Base-by-base conservation (phyloP, 164 flowering plant genomes). In the Paratinospora sagittata region DNA sequence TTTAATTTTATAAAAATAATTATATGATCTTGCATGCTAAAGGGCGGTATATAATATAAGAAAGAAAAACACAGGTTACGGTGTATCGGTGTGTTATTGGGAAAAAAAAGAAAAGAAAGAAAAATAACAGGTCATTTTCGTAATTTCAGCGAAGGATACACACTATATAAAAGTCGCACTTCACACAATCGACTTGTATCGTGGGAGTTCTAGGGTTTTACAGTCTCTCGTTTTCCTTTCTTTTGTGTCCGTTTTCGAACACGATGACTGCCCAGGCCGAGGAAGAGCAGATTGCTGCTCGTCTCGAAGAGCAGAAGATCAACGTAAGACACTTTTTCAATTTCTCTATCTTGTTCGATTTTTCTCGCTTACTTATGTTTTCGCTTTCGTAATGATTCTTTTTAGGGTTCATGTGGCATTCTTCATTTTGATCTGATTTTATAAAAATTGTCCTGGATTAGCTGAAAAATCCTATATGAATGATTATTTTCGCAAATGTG, bases 261-360 rank as follows among this genome's bases (percentile, higher is more conserved):
- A 47, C 69, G 81, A 84, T 84, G 87, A 85, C 89, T 80, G 85
- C 87, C 73, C 85, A 85, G 79, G 78, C 86, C 2, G 83, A 82
- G 34, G 88, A 86, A 71, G 92, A 88, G 77, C 82, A 82, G 11
- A 88, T 86, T 66, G 92, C 92, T 24, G 83, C 88, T 47, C 85
- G 73, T 69, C 87, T 88, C 61, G 90, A 85, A 57, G 78, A 84
- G 58, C 86, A 85, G 26, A 85, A 78, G 73, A 84, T 88, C 74
- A 75, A 86, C 57, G 92, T 88, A 76, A 74, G 66, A 36, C 24
- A 67, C 27, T 68, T 27, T 47, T 24, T 60, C 34, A 5, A 26
- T 62, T 43, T 66, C 70, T 43, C 8, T 43, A 12, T 12, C 3
- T 55, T 33, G 19, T n/a, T 43, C 27, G 3, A 30, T 19, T 37